These are phyloP conservation scores for Rhexocercosporidium sp. DNA, from an alignment of 2,329 filamentous ascomycete species.

Conservation along the genomic window DNA sequence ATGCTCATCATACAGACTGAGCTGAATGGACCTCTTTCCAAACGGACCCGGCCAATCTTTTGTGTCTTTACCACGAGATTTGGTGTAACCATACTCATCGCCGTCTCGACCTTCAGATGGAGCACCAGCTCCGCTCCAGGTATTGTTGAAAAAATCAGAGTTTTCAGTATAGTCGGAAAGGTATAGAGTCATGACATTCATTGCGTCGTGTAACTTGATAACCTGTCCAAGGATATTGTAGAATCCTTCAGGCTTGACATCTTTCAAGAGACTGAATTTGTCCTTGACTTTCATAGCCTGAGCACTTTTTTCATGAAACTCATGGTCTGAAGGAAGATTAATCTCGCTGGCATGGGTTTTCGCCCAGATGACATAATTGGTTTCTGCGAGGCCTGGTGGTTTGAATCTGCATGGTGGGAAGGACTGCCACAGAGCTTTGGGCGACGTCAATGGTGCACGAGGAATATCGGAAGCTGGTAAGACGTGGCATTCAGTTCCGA, in stretches of 20 bases:
- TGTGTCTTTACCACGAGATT: slow-evolving; percentile 40
- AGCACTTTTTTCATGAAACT: slow-evolving; percentile 49
- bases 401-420: slow-evolving; percentile 20
- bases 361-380: slow-evolving; percentile 53
- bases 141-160: slow-evolving; percentile 56
- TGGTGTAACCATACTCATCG: slow-evolving; percentile 61
- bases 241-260: slow-evolving; percentile 62
- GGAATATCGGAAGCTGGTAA: slow-evolving; percentile 51
- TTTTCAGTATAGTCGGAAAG: slow-evolving; percentile 86
- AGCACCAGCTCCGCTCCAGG: slow-evolving; percentile 40
- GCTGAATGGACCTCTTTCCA: slow-evolving; percentile 72
- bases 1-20: slow-evolving; percentile 75
- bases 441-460: neutral
- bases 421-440: slow-evolving; percentile 27
- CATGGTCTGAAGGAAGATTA: slow-evolving; percentile 48
- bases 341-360: slow-evolving; percentile 52
- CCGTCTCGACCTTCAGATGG: slow-evolving; percentile 49
- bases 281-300: slow-evolving; percentile 52
- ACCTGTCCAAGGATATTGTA: slow-evolving; percentile 76
- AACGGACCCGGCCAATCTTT: slow-evolving; percentile 74
- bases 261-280: slow-evolving; percentile 70
- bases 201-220: slow-evolving; percentile 57
- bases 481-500: slow-evolving; percentile 50
- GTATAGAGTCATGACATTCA: slow-evolving; percentile 65
- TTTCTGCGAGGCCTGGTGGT: slow-evolving; percentile 29